Evolutionary conservation across 352 stramenopile species (phyloP).

Genomic region (Salisapilia sapeloensis): DNA sequence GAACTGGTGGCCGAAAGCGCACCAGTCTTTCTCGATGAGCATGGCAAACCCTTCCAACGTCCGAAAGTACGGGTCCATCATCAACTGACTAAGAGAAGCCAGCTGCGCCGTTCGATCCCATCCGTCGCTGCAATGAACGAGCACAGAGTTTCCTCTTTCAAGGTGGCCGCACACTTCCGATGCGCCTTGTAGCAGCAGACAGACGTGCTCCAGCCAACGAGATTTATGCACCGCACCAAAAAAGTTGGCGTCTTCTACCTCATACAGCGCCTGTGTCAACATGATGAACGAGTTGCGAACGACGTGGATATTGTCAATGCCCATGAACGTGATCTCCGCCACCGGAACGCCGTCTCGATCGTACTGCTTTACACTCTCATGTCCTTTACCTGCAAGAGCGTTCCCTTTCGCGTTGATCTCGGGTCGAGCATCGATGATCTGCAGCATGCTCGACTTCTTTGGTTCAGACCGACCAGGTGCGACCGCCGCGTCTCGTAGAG

Average conservation of each 20-base stretch:
- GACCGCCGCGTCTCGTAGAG: constrained; percentile 66
- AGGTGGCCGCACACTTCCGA: constrained; percentile 58
- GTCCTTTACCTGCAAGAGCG: constrained; percentile 76
- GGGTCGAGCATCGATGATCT: constrained; percentile 83
- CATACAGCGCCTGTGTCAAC: constrained; percentile 54
- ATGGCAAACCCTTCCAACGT: constrained; percentile 63
- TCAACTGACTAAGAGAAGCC: constrained; percentile 56
- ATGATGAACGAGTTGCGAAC: constrained; percentile 55
- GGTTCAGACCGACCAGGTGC: constrained; percentile 30
- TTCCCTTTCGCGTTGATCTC: constrained; percentile 87
- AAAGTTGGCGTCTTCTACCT: constrained; percentile 77
- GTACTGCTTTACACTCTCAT: constrained; percentile 80
- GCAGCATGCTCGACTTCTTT: constrained; percentile 56
- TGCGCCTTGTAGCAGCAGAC: constrained; percentile 53
- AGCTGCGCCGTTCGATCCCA: constrained; percentile 75
- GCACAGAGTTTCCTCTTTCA: constrained; percentile 50
- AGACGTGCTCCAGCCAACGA: constrained; percentile 72
- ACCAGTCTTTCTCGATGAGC: constrained; percentile 81
- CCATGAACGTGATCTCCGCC: constrained; percentile 76
- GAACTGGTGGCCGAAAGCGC: constrained; percentile 82
- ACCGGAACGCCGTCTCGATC: constrained; percentile 48
- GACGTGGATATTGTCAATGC: constrained; percentile 80
- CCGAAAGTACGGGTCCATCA: constrained; percentile 70
- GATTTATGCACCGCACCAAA: constrained; percentile 73
- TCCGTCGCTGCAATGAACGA: constrained; percentile 76